Evolutionary conservation across 192 early-diverging fungal genomes (phyloP), one percentile per base, ranked within the genome.

Genomic region (Gaertneriomyces sp.): DNA sequence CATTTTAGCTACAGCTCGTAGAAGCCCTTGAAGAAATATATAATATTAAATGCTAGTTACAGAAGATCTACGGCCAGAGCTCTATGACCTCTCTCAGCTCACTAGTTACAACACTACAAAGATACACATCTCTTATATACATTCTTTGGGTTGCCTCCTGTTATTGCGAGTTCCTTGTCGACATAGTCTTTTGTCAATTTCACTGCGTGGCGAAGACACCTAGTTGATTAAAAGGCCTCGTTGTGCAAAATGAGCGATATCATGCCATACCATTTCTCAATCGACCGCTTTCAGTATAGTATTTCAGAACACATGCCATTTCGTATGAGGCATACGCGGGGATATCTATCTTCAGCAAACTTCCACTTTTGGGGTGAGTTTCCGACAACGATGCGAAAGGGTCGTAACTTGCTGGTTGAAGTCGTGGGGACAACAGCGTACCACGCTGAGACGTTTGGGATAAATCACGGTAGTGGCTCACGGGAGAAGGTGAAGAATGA

Each of bases 361-460:
- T 53, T 40, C 53, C 53, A n/a, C 39, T 58, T 56, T 56, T 4
- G 38, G 54, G 54, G 47, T n/a, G 11, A 17, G 47, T 49, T 17
- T 49, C 17, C 11, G 19, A 39, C 5, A 50, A 53, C 1, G 54
- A 20, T 6, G 53, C 54, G 14, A 57, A 52, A 12, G 55, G 64
- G 64, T 66, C 64, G 41, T 66, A 66, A n/a, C 53, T 66, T 8
- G 52, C 64, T 7, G 64, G 64, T 5, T 53, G 39, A 20, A 66
- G 40, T 11, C 33, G 20, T 25, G 55, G 8, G 41, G 64, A 46
- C 16, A 66, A 46, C 0, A 66, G 64, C 7, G 47, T 55, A 14
- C 64, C 64, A 64, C 50, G 53, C 50, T 51, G 39, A 46, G 50
- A 47, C n/a, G 39, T 51, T 14, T n/a, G 6, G 8, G 62, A 9